Evolutionary conservation across 2,329 filamentous ascomycete species (phyloP).

Genomic region (Aspergillus sojae): DNA sequence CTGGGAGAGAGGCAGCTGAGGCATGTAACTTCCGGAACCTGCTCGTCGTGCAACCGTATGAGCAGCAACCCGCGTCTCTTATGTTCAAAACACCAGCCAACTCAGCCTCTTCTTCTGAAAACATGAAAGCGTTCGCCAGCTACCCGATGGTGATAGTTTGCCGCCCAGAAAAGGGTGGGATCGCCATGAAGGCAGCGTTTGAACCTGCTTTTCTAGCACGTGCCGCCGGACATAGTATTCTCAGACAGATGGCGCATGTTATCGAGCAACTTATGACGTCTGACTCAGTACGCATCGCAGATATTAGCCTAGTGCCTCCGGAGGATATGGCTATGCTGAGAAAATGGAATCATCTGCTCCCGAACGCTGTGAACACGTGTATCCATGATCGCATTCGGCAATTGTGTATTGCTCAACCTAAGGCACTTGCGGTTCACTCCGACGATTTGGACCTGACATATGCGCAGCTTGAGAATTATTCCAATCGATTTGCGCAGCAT

Average conservation of each 20-base stretch:
- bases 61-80: too few relatives aligned
- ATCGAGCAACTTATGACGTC: neutral
- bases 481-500: conserved; percentile 28
- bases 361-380: neutral
- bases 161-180: neutral
- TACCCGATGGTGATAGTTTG: neutral
- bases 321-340: neutral
- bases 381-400: neutral
- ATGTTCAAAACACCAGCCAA: too few relatives aligned
- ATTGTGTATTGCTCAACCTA: neutral
- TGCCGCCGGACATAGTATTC: neutral
- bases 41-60: neutral
- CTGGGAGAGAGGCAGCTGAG: neutral
- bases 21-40: neutral
- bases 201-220: neutral
- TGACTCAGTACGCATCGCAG: neutral
- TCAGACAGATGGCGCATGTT: neutral
- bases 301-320: neutral
- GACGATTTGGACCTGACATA: conserved; percentile 32
- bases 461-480: conserved; percentile 31
- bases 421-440: conserved; percentile 20
- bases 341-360: neutral
- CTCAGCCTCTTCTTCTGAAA: neutral
- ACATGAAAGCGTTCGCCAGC: neutral
- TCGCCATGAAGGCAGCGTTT: neutral